Evolutionary conservation across 2,329 filamentous ascomycete species (phyloP).

Genomic region (Clonostachys sp.): DNA sequence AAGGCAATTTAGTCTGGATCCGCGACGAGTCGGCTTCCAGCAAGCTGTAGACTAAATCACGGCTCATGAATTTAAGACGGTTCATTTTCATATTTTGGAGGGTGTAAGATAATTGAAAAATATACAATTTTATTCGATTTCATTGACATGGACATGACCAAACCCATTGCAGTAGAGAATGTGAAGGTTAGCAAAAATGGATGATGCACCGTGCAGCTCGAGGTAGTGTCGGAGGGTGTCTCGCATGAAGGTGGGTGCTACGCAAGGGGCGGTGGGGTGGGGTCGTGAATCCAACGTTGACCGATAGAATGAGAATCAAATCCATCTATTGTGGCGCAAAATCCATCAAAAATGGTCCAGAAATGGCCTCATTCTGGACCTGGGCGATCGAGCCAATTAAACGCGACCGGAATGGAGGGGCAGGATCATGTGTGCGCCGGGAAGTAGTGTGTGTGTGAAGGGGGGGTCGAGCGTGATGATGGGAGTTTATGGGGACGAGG

Average conservation of each 20-base stretch:
- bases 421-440: not conserved
- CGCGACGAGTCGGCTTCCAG: conserved; percentile 15
- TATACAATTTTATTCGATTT: not conserved
- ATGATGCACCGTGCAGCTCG: not conserved
- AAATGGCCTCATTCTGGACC: not conserved
- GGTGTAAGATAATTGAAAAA: conserved; percentile 9
- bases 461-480: no score
- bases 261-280: not conserved
- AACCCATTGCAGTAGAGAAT: not conserved
- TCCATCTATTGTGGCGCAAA: not conserved
- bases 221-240: not conserved
- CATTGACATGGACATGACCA: no score
- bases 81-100: not conserved
- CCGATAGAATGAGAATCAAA: not conserved
- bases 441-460: not conserved
- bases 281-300: not conserved
- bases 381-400: not conserved
- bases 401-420: conserved; percentile 1
- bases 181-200: not conserved
- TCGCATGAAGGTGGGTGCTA: not conserved
- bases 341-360: not conserved
- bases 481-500: no score
- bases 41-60: conserved; percentile 4
- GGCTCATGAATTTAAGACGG: no score
- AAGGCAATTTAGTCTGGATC: conserved; percentile 37